Evolutionary conservation across 352 stramenopile species (phyloP).

Genomic region (Pythium sp.): DNA sequence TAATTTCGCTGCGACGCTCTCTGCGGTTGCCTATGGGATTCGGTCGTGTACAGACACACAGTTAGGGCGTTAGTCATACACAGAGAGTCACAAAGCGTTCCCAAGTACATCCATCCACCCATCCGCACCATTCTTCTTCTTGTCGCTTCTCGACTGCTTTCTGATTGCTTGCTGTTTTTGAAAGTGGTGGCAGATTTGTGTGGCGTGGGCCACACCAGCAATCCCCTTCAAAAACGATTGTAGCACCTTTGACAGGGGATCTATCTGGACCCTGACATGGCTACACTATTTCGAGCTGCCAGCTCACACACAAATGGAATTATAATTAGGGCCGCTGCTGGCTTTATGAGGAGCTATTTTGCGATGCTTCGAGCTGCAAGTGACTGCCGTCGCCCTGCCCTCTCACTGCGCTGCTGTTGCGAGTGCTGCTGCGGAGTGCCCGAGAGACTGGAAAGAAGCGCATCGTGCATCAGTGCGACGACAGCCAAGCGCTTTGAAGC

Average conservation of each 20-base stretch:
- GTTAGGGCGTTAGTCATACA: neutral
- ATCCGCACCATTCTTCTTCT: slow-evolving; percentile 6
- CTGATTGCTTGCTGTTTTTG: neutral
- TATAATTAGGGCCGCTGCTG: neutral
- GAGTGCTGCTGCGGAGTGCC: neutral
- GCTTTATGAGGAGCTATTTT: neutral
- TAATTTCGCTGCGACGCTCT: slow-evolving; percentile 11
- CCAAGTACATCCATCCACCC: neutral
- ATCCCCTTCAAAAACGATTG: neutral
- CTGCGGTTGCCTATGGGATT: neutral
- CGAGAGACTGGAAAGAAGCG: neutral
- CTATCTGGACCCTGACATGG: slow-evolving; percentile 4
- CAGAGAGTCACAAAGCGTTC: neutral
- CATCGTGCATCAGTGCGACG: neutral
- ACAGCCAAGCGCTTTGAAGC: neutral
- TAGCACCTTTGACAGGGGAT: neutral
- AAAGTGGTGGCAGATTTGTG: neutral
- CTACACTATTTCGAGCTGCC: slow-evolving; percentile 1
- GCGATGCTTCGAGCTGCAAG: neutral
- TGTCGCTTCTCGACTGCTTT: neutral
- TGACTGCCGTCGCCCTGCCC: too few relatives aligned
- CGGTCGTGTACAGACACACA: neutral
- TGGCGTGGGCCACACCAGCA: slow-evolving; percentile 2
- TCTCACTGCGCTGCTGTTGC: neutral
- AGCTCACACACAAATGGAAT: neutral